phyloP scores from a whole-genome alignment of 148 eudicot genomes.

The Camellia granthamiana region DNA sequence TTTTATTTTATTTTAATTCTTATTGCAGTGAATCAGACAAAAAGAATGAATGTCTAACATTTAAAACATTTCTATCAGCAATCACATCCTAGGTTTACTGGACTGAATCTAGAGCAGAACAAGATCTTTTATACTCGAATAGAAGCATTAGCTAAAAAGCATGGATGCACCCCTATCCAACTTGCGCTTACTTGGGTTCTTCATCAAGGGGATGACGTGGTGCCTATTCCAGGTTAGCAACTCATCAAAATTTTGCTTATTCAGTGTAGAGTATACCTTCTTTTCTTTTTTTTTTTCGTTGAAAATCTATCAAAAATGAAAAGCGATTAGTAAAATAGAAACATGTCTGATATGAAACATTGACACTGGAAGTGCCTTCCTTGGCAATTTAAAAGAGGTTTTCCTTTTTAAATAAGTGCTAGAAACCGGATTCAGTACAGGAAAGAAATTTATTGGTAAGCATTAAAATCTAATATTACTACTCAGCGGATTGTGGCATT shows the following conservation, averaged over 20 bases:
- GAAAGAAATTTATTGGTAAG: neutral
- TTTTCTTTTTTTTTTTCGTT: too few species aligned
- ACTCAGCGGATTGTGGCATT: too few species aligned
- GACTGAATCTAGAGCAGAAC: constrained; percentile 58
- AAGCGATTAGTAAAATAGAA: neutral
- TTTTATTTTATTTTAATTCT: neutral
- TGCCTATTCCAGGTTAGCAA: constrained; percentile 73
- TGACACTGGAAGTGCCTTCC: neutral
- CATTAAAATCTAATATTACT: too few species aligned
- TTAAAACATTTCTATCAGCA: constrained; percentile 25
- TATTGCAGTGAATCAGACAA: neutral
- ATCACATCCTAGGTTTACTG: constrained; percentile 55
- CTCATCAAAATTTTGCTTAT: neutral
- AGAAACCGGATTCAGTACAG: neutral
- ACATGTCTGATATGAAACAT: neutral
- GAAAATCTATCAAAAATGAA: neutral
- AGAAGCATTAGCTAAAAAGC: constrained; percentile 49
- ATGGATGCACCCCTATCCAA: constrained; percentile 63
- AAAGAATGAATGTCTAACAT: neutral
- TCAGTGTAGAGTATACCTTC: neutral
- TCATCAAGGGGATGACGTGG: constrained; percentile 71
- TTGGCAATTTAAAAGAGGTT: neutral
- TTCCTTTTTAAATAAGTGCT: neutral
- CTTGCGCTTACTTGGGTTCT: constrained; percentile 77
- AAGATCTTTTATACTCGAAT: constrained; percentile 47